Conservation (phyloP, 306 rosid species). For the Herpetospermum pedunculosum region DNA sequence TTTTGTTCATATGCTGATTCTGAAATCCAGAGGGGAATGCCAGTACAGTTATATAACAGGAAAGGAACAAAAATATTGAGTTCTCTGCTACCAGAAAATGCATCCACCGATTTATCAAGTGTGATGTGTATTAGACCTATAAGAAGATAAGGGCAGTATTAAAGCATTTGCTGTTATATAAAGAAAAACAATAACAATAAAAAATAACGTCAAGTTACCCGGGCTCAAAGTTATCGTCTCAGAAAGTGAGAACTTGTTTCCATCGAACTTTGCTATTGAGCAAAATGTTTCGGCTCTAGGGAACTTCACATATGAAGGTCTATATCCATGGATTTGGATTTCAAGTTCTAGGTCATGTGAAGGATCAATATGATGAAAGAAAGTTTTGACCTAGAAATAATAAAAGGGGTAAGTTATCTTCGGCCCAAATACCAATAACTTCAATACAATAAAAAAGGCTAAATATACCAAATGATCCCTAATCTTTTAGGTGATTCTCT, state of each 20-base stretch:
- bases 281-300: constrained; percentile 75
- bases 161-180: constrained; percentile 7
- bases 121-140: constrained; percentile 56
- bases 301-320: constrained; percentile 48
- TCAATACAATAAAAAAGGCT: constrained; percentile 2
- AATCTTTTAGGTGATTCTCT: neutral
- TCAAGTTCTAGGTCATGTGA: constrained; percentile 75
- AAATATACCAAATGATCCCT: neutral
- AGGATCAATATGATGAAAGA: constrained; percentile 78
- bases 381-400: constrained; percentile 48
- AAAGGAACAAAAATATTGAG: constrained; percentile 61
- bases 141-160: constrained; percentile 20
- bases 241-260: constrained; percentile 55
- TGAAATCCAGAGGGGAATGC: constrained; percentile 52
- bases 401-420: neutral
- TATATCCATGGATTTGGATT: constrained; percentile 57
- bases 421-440: constrained; percentile 4
- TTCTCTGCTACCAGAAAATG: constrained; percentile 78
- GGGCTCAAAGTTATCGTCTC: constrained; percentile 51
- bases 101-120: constrained; percentile 78
- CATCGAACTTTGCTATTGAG: constrained; percentile 56
- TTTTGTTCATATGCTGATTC: constrained; percentile 38
- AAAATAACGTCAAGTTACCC: constrained; percentile 32
- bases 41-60: constrained; percentile 77
- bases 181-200: constrained; percentile 11